Evolutionary conservation across 1,284 basidiomycete genomes (phyloP), one percentile per base, ranked within the genome.

Genomic region (Schizophyllum commune): DNA sequence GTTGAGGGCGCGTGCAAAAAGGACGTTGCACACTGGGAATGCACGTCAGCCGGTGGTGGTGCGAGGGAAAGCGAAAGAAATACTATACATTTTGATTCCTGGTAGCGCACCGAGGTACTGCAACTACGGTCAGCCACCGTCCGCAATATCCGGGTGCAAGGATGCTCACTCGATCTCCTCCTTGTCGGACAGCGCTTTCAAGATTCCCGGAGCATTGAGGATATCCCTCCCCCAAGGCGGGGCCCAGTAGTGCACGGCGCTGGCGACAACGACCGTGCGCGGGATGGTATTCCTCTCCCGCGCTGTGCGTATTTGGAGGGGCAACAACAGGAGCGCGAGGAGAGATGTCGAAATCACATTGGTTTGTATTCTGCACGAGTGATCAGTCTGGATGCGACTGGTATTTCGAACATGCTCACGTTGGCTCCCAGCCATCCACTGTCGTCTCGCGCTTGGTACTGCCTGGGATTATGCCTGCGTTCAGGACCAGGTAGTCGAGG

Each of bases 401-500:
- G n/a, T n/a, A n/a, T n/a, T n/a, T n/a, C n/a, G n/a, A n/a, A n/a
- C n/a, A 66, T 27, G 27, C 67, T 22, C 11, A 74, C 73, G 55
- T 63, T 2, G 63, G 60, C 63, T 75, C 75, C 70, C 71, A 75
- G 1, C 69, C 70, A 58, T 75, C 73, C 1, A 55, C 55, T 0
- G 72, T 72, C 27, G 27, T 51, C 20, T 59, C 60, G 61, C 70
- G 72, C 8, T 62, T 57, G 2, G 2, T 11, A 3, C 17, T 47
- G 3, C 27, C 27, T 1, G 58, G 54, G 15, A 73, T 53, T 7
- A 63, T 55, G 0, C 65, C 75, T 0, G 75, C 75, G 60, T 76
- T 77, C 22, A 64, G 67, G 8, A 75, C 65, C 15, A 75, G 63
- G 19, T 75, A 68, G 58, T 75, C 74, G 4, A 77, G 67, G 4